Percentiles rank a stretch among this genome's conserved stretches.
phyloP scores from a whole-genome alignment of 2,329 filamentous ascomycete species.

The Trichoderma atrobrunneum region DNA sequence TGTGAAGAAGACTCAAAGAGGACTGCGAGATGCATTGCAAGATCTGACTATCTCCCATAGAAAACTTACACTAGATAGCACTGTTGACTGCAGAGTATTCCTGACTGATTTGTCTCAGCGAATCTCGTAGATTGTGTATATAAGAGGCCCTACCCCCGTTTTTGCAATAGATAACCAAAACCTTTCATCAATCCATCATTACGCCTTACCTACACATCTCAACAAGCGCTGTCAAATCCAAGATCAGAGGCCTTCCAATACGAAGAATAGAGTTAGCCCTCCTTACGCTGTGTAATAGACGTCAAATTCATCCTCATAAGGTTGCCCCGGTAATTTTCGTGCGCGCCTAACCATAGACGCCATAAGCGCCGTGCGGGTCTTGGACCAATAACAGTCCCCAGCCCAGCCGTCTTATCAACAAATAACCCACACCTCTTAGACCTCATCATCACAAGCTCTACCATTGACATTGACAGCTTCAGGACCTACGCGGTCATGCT shows the following conservation, averaged over 20 bases:
- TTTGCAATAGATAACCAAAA: not conserved
- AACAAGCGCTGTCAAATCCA: not conserved
- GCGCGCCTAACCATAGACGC: conserved; percentile 1
- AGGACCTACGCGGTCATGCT: not conserved
- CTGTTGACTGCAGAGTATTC: not conserved
- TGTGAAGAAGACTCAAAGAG: not conserved
- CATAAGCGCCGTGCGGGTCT: conserved; percentile 1
- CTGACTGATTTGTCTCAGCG: not conserved
- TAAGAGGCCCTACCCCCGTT: not conserved
- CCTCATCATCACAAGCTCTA: not conserved
- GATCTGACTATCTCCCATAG: not conserved
- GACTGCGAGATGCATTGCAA: not conserved
- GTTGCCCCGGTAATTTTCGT: not conserved
- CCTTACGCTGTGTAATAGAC: not conserved
- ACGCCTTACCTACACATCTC: not conserved
- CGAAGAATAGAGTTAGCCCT: not conserved
- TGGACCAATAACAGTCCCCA: not conserved
- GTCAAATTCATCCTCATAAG: not conserved
- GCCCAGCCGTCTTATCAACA: not conserved
- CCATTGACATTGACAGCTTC: not conserved
- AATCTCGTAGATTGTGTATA: not conserved
- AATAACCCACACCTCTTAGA: not conserved
- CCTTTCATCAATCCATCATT: not conserved
- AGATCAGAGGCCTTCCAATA: not conserved
- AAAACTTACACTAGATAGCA: not conserved